A percentile compares a stretch with the other conserved stretches of the same genome.
Conservation (phyloP, 2,329 filamentous ascomycete species). For the Cercospora sojina region DNA sequence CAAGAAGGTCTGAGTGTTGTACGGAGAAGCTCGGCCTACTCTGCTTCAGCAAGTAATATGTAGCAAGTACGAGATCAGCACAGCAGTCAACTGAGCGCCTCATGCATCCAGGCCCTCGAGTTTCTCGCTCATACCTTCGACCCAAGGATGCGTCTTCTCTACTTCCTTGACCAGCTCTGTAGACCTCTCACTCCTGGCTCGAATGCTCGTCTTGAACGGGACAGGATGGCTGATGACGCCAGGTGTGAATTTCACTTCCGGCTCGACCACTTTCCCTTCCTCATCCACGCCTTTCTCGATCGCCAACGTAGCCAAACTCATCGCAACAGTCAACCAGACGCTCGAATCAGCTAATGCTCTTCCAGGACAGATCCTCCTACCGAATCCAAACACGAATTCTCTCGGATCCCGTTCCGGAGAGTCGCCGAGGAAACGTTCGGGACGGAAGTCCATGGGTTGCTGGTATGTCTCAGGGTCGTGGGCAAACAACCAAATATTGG, state of each 20-base stretch:
- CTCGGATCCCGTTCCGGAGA: slow-evolving; percentile 24
- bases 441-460: slow-evolving; percentile 34
- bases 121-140: neutral
- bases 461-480: slow-evolving; percentile 29
- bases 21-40: neutral
- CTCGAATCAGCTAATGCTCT: slow-evolving; percentile 16
- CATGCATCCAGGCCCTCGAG: neutral
- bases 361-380: slow-evolving; percentile 23
- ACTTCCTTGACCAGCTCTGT: slow-evolving; percentile 16
- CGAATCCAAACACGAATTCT: slow-evolving; percentile 23
- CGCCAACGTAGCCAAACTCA: slow-evolving; percentile 14
- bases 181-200: slow-evolving; percentile 8
- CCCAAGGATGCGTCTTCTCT: slow-evolving; percentile 15
- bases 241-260: slow-evolving; percentile 10
- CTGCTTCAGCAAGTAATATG: neutral
- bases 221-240: slow-evolving; percentile 21
- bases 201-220: slow-evolving; percentile 13
- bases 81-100: neutral
- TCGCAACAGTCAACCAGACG: slow-evolving; percentile 19
- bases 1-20: slow-evolving; percentile 14
- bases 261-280: slow-evolving; percentile 13
- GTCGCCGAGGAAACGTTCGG: slow-evolving; percentile 28
- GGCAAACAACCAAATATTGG: slow-evolving; percentile 42
- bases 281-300: slow-evolving; percentile 12
- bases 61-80: neutral